Base-by-base conservation (phyloP, 805 yeast genomes). In the Kuraishia ogatae region DNA sequence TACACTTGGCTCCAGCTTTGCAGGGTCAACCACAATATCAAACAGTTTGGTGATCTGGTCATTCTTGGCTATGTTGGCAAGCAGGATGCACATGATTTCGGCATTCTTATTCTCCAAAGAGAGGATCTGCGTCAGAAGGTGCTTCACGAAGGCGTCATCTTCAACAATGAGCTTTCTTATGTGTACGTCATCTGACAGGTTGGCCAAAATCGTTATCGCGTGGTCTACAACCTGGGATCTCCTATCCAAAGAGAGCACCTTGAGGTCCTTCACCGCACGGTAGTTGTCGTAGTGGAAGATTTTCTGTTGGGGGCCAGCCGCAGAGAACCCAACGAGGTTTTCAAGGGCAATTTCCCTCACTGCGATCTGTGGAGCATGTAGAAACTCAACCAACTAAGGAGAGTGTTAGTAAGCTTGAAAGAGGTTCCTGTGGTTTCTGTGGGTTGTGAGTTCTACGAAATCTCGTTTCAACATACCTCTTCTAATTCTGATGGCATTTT, bases 311-410 rank as follows among this genome's bases (percentile, higher is more conserved):
- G 84, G 76, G 8, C 93, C 93, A 52, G 83, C 81, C 50, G 84
- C 81, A 10, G 96, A 85, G 67, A 78, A 89, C 2, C 92, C 96
- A 13, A 89, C 90, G 54, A 91, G 69, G 66, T 90, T 84, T 62
- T 88, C 94, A 51, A 92, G 74, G 0, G 97, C 97, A 55, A 91
- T 85, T 61, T 85, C 89, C 57, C 86, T 82, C 35, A 90, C 88
- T 11, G 86, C 85, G 2, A 87, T 84, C 64, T 87, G 89, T 1
- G 88, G 85, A 7, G 93, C 82, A 67, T 89, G 97, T 58, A 92
- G 75, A 65, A 92, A 91, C 51, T 78, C 82, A 22, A 90, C 96
- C 50, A 92, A 73, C 73, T 80, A 63, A 15, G n/a, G 7, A 2
- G 3, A 24, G 29, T 26, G 53, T 56, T 52, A 53, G 56, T 54